Conservation (phyloP, 345 rosid species). For the Citrus inodora region DNA sequence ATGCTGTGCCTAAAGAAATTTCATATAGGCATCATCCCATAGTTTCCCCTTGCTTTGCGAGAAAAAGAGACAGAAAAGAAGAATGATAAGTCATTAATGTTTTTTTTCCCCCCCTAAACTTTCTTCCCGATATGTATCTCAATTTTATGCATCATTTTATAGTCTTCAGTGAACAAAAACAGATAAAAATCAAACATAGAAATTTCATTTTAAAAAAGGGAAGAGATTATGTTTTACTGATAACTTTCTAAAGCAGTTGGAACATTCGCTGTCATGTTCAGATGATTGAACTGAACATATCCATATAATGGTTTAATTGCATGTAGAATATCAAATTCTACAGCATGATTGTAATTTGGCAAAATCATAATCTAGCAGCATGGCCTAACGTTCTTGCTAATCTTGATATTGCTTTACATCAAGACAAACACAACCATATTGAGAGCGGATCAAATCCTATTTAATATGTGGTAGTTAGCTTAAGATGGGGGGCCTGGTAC, state of each 20-base stretch:
- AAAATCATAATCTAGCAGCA: conserved; percentile 11
- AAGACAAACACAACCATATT: conserved; percentile 21
- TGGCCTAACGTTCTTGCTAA: neutral
- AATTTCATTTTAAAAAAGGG: neutral
- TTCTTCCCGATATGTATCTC: neutral
- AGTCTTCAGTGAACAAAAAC: neutral
- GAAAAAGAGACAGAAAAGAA: neutral
- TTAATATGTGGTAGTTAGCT: neutral
- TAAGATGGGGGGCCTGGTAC: conserved; percentile 7
- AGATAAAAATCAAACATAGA: neutral
- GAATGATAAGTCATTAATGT: too few relatives aligned
- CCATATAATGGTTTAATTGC: neutral
- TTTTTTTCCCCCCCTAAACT: neutral
- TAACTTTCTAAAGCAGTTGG: neutral
- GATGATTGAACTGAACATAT: neutral
- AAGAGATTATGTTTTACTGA: neutral
- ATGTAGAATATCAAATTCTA: too few relatives aligned
- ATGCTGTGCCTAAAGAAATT: neutral
- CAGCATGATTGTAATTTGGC: too few relatives aligned
- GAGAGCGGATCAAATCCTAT: neutral
- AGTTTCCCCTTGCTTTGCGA: neutral
- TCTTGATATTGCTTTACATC: conserved; percentile 15
- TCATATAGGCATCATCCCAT: neutral
- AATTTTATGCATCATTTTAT: neutral
- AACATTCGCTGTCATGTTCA: neutral